Percentiles rank a stretch among this genome's conserved stretches.
phyloP scores from a whole-genome alignment of 371 early-diverging fungal species.

The Zychaea mexicana region DNA sequence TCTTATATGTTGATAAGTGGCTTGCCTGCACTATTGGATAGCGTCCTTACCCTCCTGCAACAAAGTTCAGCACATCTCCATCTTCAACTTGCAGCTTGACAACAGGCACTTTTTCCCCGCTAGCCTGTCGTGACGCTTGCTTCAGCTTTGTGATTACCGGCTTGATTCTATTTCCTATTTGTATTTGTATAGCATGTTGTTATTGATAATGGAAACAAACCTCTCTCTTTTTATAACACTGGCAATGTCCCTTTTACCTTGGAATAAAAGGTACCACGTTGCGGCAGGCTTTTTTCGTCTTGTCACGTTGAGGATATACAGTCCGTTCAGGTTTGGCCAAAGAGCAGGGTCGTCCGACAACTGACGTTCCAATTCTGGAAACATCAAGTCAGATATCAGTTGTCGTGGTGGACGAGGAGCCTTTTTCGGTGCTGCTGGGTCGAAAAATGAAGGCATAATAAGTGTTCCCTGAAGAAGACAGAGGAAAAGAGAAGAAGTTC shows the following conservation, averaged over 20 bases:
- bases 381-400: conserved; percentile 28
- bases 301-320: conserved; percentile 43
- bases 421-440: background rate
- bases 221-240: background rate
- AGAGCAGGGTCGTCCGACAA: conserved; percentile 35
- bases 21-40: too few species aligned
- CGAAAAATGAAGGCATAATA: background rate
- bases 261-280: conserved; percentile 27
- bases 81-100: conserved; percentile 49
- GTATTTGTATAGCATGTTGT: background rate
- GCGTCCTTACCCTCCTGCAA: conserved; percentile 51
- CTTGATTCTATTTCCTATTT: conserved; percentile 30
- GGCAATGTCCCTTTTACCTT: conserved; percentile 22
- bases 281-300: conserved; percentile 27
- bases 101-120: conserved; percentile 27
- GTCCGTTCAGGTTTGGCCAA: conserved; percentile 47
- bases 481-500: background rate
- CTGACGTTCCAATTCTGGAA: conserved; percentile 51
- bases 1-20: background rate
- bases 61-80: conserved; percentile 39
- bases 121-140: conserved; percentile 20
- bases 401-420: background rate
- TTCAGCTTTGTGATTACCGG: conserved; percentile 37
- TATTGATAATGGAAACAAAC: background rate
- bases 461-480: background rate